Evolutionary conservation across 441 rosid species (phyloP).

Genomic region (Euphorbia neoarborescens): DNA sequence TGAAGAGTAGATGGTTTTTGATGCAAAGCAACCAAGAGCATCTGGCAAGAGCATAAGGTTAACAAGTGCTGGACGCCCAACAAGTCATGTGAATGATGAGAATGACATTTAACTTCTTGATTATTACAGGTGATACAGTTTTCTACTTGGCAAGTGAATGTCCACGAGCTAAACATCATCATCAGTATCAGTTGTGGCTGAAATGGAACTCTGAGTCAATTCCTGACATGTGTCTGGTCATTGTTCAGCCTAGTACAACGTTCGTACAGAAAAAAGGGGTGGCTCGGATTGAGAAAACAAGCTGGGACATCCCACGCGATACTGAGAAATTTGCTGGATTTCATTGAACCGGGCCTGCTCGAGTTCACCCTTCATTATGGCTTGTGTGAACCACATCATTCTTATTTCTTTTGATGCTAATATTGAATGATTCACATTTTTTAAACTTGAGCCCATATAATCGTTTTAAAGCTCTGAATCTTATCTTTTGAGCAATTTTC

Average conservation of each 20-base stretch:
- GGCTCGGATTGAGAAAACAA: not conserved
- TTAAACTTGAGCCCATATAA: not conserved
- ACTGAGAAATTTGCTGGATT: constrained; percentile 4
- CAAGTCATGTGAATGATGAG: not conserved
- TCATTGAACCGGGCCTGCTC: not conserved
- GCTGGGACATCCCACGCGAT: constrained; percentile 15
- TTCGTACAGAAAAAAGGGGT: not conserved
- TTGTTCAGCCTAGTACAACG: not conserved
- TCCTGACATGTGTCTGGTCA: constrained; percentile 21
- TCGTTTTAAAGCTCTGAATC: not conserved
- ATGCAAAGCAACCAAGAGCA: constrained; percentile 14
- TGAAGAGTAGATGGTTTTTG: constrained; percentile 13
- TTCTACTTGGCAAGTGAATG: constrained; percentile 13
- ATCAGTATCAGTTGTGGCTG: constrained; percentile 16
- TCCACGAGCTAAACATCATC: not conserved
- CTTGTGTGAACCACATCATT: not conserved
- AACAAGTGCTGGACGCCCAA: constrained; percentile 13
- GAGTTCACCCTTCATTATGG: not conserved
- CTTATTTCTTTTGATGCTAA: constrained; percentile 6
- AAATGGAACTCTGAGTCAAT: not conserved
- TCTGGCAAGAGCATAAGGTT: constrained; percentile 28
- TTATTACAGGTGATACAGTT: constrained; percentile 11
- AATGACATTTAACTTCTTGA: constrained; percentile 5
- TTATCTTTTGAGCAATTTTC: not conserved
- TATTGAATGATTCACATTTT: not conserved